Base-by-base conservation (phyloP, 768 basidiomycete species). In the Amylocystis lapponica region DNA sequence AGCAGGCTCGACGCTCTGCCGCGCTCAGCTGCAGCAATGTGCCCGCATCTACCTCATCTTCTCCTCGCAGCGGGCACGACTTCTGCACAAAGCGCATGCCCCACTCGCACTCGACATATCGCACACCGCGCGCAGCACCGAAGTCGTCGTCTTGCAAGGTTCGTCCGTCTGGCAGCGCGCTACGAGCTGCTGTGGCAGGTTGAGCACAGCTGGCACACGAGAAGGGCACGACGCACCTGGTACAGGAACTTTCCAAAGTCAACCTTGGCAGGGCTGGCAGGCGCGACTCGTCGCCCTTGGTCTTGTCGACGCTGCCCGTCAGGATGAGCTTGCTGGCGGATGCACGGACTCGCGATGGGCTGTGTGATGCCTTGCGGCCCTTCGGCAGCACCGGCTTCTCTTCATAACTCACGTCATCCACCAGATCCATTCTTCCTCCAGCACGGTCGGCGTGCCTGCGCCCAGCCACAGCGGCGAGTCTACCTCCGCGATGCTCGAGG, bases 171-270 rank as follows among this genome's bases (percentile, higher is more conserved):
- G n/a, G n/a, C n/a, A n/a, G n/a, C n/a, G n/a, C n/a, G n/a, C n/a
- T n/a, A n/a, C n/a, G n/a, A n/a, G n/a, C n/a, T n/a, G n/a, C n/a
- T n/a, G n/a, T n/a, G n/a, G n/a, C n/a, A n/a, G n/a, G n/a, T n/a
- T n/a, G n/a, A n/a, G n/a, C n/a, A n/a, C n/a, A n/a, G n/a, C n/a
- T n/a, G n/a, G n/a, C n/a, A n/a, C n/a, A n/a, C n/a, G n/a, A n/a
- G n/a, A n/a, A n/a, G n/a, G n/a, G n/a, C n/a, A n/a, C 22, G 23
- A 57, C 68, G 45, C 35, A 86, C 84, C 68, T 91, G 83, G 49
- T 90, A 90, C 2, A 88, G 86, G 1, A 86, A 79, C 79, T 86
- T 80, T 57, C 92, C 87, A 53, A 91, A 94, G 60, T 94, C 88
- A 23, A 96, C 69, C 67, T 94, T 95, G 42, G 76, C 75, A 0